Percentiles rank a stretch among this genome's conserved stretches.
These are phyloP conservation scores for Hippophae rhamnoides DNA, from an alignment of 306 rosid genomes.

Conservation along the genomic window DNA sequence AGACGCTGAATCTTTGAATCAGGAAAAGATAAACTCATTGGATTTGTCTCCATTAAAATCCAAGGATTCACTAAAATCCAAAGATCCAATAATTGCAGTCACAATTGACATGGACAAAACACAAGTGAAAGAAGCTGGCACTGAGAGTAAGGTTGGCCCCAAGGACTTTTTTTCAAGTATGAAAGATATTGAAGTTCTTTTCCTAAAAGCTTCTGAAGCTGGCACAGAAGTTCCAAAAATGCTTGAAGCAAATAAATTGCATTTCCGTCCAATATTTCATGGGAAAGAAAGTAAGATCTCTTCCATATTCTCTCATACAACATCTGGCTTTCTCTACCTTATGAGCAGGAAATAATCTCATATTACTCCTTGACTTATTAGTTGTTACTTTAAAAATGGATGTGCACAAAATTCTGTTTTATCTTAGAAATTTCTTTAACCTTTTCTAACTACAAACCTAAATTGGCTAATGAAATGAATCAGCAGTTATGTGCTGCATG, in stretches of 20 bases:
- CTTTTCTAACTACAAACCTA: neutral
- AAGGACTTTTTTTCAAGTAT: conserved; percentile 74
- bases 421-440: neutral
- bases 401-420: conserved; percentile 8
- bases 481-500: conserved; percentile 15
- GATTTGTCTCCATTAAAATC: conserved; percentile 40
- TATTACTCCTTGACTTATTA: conserved; percentile 6
- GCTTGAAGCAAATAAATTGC: conserved; percentile 96
- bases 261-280: conserved; percentile 66
- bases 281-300: conserved; percentile 58
- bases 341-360: neutral
- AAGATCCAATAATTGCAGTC: conserved; percentile 25
- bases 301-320: neutral
- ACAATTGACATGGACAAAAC: conserved; percentile 38
- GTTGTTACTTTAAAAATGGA: conserved; percentile 3
- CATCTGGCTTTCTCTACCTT: neutral
- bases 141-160: conserved; percentile 48
- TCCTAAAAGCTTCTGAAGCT: conserved; percentile 69
- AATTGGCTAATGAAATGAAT: conserved; percentile 10
- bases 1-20: conserved; percentile 41
- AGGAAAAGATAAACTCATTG: conserved; percentile 42
- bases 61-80: conserved; percentile 25
- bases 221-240: conserved; percentile 92
- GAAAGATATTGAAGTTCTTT: conserved; percentile 67
- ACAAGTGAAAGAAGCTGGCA: conserved; percentile 35